These are phyloP conservation scores for Tricholoma hemisulphureum DNA, from an alignment of 768 basidiomycete genomes.

Conservation along the genomic window DNA sequence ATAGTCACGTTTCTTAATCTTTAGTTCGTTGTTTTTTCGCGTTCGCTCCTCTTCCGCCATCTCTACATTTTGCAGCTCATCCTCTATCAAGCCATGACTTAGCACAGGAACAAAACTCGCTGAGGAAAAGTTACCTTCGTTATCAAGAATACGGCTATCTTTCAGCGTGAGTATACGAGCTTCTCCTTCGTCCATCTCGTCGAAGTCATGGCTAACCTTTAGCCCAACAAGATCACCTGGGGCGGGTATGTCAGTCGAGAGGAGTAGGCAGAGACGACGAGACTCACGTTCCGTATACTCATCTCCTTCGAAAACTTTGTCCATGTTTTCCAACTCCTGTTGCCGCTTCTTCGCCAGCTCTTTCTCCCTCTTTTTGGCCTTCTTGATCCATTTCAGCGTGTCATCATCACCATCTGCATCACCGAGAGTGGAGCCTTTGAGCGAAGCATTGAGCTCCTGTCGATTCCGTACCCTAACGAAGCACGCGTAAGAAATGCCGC, in stretches of 20 bases:
- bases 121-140: conserved; percentile 64
- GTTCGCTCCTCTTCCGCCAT: conserved; percentile 85
- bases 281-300: conserved; percentile 85
- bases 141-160: conserved; percentile 92
- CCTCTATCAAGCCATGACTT: conserved; percentile 57
- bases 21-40: conserved; percentile 77
- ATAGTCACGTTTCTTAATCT: conserved; percentile 87
- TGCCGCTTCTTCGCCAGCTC: conserved; percentile 82
- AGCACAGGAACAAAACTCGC: not conserved
- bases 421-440: conserved; percentile 91
- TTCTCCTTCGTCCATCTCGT: conserved; percentile 90
- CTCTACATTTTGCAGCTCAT: conserved; percentile 94
- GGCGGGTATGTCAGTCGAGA: not conserved
- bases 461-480: conserved; percentile 85
- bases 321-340: conserved; percentile 81
- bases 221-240: conserved; percentile 88
- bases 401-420: conserved; percentile 81
- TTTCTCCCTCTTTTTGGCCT: conserved; percentile 86
- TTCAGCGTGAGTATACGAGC: conserved; percentile 95
- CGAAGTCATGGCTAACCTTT: conserved; percentile 95
- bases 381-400: conserved; percentile 88
- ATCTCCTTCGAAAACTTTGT: conserved; percentile 65
- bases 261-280: not conserved
- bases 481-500: conserved; percentile 42
- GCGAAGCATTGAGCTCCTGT: conserved; percentile 86